Evolutionary conservation across 2,329 filamentous ascomycete genomes (phyloP).

Genomic region (Didymella lethalis): DNA sequence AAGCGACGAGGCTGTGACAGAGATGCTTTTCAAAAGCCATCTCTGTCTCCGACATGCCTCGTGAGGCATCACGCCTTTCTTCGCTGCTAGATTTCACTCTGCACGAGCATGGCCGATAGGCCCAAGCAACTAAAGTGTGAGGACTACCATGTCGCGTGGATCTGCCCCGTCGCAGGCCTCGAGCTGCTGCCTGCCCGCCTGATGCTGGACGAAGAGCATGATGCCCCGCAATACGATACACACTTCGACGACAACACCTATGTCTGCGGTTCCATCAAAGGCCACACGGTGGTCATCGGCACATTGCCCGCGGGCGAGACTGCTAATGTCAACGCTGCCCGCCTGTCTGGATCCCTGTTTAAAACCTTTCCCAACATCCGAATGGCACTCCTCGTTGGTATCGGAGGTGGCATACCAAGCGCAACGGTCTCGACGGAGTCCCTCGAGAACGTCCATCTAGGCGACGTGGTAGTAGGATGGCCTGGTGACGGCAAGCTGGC

Average conservation of each 20-base stretch:
- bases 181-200: constrained; percentile 22
- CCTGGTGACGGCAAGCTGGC: constrained; percentile 22
- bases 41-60: background rate
- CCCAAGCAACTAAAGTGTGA: constrained; percentile 3
- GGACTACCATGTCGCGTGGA: constrained; percentile 25
- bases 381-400: constrained; percentile 22
- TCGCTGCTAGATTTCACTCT: no score
- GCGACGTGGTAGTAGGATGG: constrained; percentile 23
- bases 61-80: background rate
- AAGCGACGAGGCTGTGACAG: background rate
- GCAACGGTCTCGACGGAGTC: background rate
- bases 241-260: constrained; percentile 25
- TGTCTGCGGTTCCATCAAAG: constrained; percentile 16
- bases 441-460: constrained; percentile 18
- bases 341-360: constrained; percentile 17
- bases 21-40: background rate
- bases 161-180: constrained; percentile 18
- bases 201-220: constrained; percentile 25
- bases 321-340: constrained; percentile 21
- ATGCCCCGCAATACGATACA: constrained; percentile 18
- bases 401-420: constrained; percentile 24
- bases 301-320: constrained; percentile 16
- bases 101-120: background rate
- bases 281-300: constrained; percentile 21
- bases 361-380: constrained; percentile 23